Percentiles rank a stretch among this genome's conserved stretches.
These are phyloP conservation scores for Rubroboletus pulcherrimus DNA, from an alignment of 768 basidiomycete species.

Conservation along the genomic window DNA sequence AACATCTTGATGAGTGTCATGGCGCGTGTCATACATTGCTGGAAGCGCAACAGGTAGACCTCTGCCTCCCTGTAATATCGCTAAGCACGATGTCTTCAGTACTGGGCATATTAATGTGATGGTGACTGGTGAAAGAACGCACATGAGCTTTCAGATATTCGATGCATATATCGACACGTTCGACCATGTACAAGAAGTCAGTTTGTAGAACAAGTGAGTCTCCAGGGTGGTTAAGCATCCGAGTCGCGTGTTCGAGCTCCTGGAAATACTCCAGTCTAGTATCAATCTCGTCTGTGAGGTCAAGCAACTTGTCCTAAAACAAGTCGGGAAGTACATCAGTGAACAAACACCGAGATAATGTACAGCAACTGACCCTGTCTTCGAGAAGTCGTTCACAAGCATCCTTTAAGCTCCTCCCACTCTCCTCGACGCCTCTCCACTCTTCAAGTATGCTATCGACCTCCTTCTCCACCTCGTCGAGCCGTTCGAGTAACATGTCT, in stretches of 20 bases:
- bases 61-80: slow-evolving; percentile 91
- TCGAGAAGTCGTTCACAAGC: slow-evolving; percentile 88
- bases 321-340: background rate
- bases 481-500: slow-evolving; percentile 64
- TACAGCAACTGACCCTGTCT: slow-evolving; percentile 64
- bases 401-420: slow-evolving; percentile 86
- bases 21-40: slow-evolving; percentile 95
- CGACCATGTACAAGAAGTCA: slow-evolving; percentile 95
- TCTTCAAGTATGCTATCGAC: slow-evolving; percentile 80
- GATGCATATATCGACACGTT: slow-evolving; percentile 91
- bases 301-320: slow-evolving; percentile 67
- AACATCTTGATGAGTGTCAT: slow-evolving; percentile 99
- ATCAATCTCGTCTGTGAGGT: slow-evolving; percentile 79
- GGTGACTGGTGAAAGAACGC: slow-evolving; percentile 29
- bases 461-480: slow-evolving; percentile 70
- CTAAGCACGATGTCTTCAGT: slow-evolving; percentile 38
- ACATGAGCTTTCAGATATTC: slow-evolving; percentile 87
- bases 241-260: slow-evolving; percentile 88
- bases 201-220: slow-evolving; percentile 86
- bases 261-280: slow-evolving; percentile 87
- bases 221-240: slow-evolving; percentile 92
- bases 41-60: slow-evolving; percentile 92
- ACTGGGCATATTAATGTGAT: background rate
- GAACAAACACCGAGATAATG: background rate
- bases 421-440: slow-evolving; percentile 86